Base-by-base conservation (phyloP, 2,329 filamentous ascomycete species). In the Microcyclosporella mali region DNA sequence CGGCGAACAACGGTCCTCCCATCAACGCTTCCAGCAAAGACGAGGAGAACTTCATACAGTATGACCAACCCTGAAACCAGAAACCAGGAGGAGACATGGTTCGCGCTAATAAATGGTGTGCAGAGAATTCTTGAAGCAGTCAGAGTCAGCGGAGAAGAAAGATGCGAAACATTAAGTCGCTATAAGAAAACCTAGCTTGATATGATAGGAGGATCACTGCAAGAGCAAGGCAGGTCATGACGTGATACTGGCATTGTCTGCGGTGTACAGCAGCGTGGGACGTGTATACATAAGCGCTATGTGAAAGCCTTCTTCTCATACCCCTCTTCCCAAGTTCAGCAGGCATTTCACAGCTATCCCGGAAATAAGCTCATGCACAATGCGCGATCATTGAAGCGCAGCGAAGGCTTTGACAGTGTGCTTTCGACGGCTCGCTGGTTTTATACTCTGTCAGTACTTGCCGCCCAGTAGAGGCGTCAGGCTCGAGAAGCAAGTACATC, bases 1-100 rank as follows among this genome's bases (percentile, higher is more conserved):
- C 69, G 49, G 66, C 69, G 51, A 56, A 65, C 52, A 61, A 68
- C 49, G 67, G 66, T 46, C 79, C 79, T 42, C 75, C 78, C 32
- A 78, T 82, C 67, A 78, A 80, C 60, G 79, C 79, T 40, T 69
- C 70, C 58, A 81, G 75, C 69, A 80, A 80, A 66, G 79, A 82
- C 56, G 79, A 83, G 69, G 79, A 82, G 69, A 73, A 74, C 59
- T 83, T 82, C 65, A 79, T 83, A 61, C 75, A 81, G 79, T 83
- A 75, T 51, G 75, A 15, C 7, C 34, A 6, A 17, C 25, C 9
- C 37, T 37, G 8, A 16, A 30, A 3, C 25, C 31, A 37, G 17
- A 14, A 19, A 16, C 6, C 6, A 12, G 1, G 4, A 17, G 14
- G 9, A 10, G 27, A 15, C 1, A 17, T n/a, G 16, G 11, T 17